These are phyloP conservation scores for Aeminium ludgeri DNA, from an alignment of 495 filamentous ascomycete genomes.

Conservation along the genomic window DNA sequence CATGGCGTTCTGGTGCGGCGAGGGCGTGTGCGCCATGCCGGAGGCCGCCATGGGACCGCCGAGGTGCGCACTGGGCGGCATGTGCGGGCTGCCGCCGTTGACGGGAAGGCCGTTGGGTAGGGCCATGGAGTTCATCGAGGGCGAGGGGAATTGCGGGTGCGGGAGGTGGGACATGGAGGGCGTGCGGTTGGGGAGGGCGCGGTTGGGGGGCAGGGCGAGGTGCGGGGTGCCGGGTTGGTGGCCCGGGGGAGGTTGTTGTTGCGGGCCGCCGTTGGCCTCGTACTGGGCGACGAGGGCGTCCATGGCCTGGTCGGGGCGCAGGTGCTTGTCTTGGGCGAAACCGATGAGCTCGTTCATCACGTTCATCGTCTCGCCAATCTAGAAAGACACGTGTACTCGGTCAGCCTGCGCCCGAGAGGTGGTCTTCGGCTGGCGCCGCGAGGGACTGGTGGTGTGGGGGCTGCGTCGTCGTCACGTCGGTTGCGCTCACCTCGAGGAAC, in stretches of 20 bases:
- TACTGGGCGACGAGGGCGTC: conserved; percentile 16
- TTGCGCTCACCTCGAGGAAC: conserved; percentile 23
- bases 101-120: conserved; percentile 27
- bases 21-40: conserved; percentile 20
- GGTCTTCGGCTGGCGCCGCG: neutral
- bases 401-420: neutral
- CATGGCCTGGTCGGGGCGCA: conserved; percentile 22
- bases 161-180: conserved; percentile 9
- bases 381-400: neutral
- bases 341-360: conserved; percentile 24
- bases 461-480: too few relatives aligned
- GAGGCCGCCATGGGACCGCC: neutral
- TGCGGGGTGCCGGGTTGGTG: conserved; percentile 14
- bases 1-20: conserved; percentile 37
- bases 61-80: conserved; percentile 13
- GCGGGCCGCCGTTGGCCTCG: conserved; percentile 6
- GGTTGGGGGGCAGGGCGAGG: conserved; percentile 16
- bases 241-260: conserved; percentile 3
- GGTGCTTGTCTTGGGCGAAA: conserved; percentile 21
- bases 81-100: conserved; percentile 36
- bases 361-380: conserved; percentile 28
- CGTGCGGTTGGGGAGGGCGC: conserved; percentile 8
- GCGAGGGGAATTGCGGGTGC: conserved; percentile 36
- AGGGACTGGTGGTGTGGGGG: neutral
- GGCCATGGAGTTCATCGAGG: conserved; percentile 35